A percentile compares a stretch with the other conserved stretches of the same genome.
Evolutionary conservation across 2,329 filamentous ascomycete species (phyloP).

Genomic region (Claviceps capensis): DNA sequence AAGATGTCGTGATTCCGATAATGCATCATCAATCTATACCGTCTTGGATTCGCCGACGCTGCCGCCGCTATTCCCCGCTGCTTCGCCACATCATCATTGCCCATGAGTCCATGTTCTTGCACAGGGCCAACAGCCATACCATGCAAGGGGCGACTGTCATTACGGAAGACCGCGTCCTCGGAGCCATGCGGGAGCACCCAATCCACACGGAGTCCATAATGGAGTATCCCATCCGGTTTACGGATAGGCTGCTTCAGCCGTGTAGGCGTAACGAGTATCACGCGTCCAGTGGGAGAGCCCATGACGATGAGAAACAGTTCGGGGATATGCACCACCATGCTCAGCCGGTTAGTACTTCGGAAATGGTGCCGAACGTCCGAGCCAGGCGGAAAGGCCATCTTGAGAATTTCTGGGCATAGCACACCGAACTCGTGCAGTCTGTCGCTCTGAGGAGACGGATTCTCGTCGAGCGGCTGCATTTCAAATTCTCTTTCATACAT

Average conservation of each 20-base stretch:
- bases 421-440: slow-evolving; percentile 16
- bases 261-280: slow-evolving; percentile 44
- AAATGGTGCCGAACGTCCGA: slow-evolving; percentile 14
- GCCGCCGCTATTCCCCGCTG: slow-evolving; percentile 4
- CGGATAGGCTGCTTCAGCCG: slow-evolving; percentile 15
- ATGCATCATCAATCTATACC: slow-evolving; percentile 58
- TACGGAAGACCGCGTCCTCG: slow-evolving; percentile 30
- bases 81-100: slow-evolving; percentile 4
- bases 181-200: slow-evolving; percentile 31
- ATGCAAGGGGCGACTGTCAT: slow-evolving; percentile 38
- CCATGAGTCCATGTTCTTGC: slow-evolving; percentile 26
- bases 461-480: slow-evolving; percentile 22
- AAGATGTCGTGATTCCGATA: slow-evolving; percentile 57
- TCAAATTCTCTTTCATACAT: slow-evolving; percentile 35
- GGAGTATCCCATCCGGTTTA: slow-evolving; percentile 10
- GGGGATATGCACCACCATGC: slow-evolving; percentile 50
- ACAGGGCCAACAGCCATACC: slow-evolving; percentile 57
- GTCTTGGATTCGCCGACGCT: slow-evolving; percentile 21
- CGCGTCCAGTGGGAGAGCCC: slow-evolving; percentile 53
- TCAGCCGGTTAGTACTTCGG: slow-evolving; percentile 29
- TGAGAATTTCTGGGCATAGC: slow-evolving; percentile 18
- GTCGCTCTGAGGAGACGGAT: slow-evolving; percentile 7
- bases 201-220: slow-evolving; percentile 39
- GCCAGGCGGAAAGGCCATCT: slow-evolving; percentile 13
- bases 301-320: slow-evolving; percentile 55